Evolutionary conservation across 2,329 filamentous ascomycete genomes (phyloP), one percentile per base, ranked within the genome.

Genomic region (Aspergillus sp.): DNA sequence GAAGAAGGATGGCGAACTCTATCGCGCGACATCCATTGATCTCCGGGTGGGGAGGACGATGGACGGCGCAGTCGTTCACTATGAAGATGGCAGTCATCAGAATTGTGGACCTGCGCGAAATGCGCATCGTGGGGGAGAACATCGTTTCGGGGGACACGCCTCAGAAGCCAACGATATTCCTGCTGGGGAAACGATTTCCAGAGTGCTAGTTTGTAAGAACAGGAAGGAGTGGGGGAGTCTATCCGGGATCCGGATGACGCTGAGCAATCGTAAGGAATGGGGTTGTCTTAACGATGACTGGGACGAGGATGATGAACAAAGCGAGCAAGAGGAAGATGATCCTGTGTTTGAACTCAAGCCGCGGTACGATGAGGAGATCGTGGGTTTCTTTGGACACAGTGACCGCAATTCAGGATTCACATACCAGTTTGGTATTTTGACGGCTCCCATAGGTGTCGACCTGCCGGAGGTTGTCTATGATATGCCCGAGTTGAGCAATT

Each of bases 11-110:
- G 48, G 48, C 7, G 2, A 30, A 3, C 22, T 51, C 1, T 12
- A 51, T 26, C 48, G 48, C 24, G 38, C 48, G 8, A 51, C 48
- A 2, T 42, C 38, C 15, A 43, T 51, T 13, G 48, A 51, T 12
- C 48, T 51, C 24, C 48, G 48, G 2, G 48, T 51, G 4, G 48
- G 48, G 1, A 20, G 22, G 18, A 42, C 38, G 5, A 42, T 51
- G 48, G 48, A 51, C 24, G 48, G 48, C n/a, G 48, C 48, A 11
- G 38, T 51, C 12, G 48, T 51, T 6, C 42, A 51, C 38, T 51
- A 51, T 24, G 48, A 24, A 8, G 48, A 51, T 18, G 48, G 48
- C 5, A 3, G 5, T 5, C 38, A 43, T 11, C 15, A 30, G 48
- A 51, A 51, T 32, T 51, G 48, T 4, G 48, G 48, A 1, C 48